Evolutionary conservation across 805 yeast species (phyloP), one percentile per base, ranked within the genome.

Genomic region (Lipomyces chichibuensis): DNA sequence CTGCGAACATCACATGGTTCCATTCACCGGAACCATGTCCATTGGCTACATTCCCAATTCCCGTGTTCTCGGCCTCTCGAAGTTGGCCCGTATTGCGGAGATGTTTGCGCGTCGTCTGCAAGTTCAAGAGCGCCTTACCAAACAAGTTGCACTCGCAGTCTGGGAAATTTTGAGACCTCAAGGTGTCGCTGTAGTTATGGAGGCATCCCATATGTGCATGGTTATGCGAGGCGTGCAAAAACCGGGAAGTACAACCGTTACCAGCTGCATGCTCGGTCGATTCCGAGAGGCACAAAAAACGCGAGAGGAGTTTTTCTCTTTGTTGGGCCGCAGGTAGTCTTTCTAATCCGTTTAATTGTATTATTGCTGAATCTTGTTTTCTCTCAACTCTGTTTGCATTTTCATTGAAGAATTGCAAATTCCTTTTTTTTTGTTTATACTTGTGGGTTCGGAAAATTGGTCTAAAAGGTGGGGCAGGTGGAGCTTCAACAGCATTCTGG

Each of bases 121-220:
- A 80, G 99, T 95, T n/a, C 99, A 95, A 79, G 99, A 95, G 77
- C 84, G 99, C 72, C 84, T 95, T 69, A 95, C 99, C 13, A 95
- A 95, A 78, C 99, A 95, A 78, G 93, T 95, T 63, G 98, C 99
- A 39, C 91, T 92, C 90, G 98, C 98, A 0, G 80, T 95, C 64
- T 87, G 89, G 77, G 98, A 92, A 75, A 91, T 93, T 66, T 83
- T 95, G 74, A 88, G 90, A 75, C 99, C 99, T 20, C 85, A 93
- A 75, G 99, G 99, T 69, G 99, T 95, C 8, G 99, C 98, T 0
- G 99, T 95, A 53, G 98, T 95, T 33, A 92, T 95, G 75, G 99
- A 95, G 79, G 98, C 98, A 23, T 86, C 94, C 1, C 99, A 95
- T 77, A 95, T 95, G 99, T 95, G 99, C 79, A 95, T 95, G 99